phyloP scores from a whole-genome alignment of 768 basidiomycete species.

The Dendrothele bispora region DNA sequence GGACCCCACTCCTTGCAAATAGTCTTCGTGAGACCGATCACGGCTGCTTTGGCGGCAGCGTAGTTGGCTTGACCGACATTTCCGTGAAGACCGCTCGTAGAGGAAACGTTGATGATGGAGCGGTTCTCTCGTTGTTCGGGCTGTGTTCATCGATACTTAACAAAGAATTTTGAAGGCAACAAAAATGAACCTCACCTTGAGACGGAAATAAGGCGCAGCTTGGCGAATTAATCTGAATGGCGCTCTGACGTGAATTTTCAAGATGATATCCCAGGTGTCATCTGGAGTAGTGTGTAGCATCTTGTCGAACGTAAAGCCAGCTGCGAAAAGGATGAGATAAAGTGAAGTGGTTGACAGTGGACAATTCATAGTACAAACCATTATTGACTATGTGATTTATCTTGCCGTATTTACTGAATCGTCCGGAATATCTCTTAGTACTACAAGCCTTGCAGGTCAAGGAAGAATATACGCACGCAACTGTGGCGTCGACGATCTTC shows the following conservation, averaged over 20 bases:
- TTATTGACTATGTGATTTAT: conserved; percentile 90
- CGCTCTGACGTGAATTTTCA: conserved; percentile 83
- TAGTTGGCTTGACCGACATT: conserved; percentile 88
- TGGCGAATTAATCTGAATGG: conserved; percentile 84
- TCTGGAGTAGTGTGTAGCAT: conserved; percentile 89
- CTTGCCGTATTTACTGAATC: conserved; percentile 74
- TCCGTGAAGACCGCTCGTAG: conserved; percentile 80
- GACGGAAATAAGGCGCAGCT: conserved; percentile 81
- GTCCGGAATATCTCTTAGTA: no score
- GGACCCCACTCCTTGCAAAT: conserved; percentile 87
- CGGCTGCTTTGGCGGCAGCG: conserved; percentile 76
- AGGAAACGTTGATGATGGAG: conserved; percentile 81
- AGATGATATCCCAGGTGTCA: conserved; percentile 78
- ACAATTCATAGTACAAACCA: conserved; percentile 47
- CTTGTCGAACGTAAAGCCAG: conserved; percentile 80
- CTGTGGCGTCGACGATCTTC: conserved; percentile 71
- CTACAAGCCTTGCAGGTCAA: neutral
- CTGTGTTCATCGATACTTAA: conserved; percentile 28
- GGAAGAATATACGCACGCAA: conserved; percentile 52
- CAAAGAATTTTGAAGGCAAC: neutral
- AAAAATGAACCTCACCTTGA: conserved; percentile 47
- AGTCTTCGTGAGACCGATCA: conserved; percentile 81
- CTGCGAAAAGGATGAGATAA: conserved; percentile 32
- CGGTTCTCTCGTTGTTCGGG: conserved; percentile 61
- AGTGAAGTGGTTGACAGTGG: no score